These are phyloP conservation scores for Calonectria naviculata DNA, from an alignment of 2,329 filamentous ascomycete species.

Conservation along the genomic window DNA sequence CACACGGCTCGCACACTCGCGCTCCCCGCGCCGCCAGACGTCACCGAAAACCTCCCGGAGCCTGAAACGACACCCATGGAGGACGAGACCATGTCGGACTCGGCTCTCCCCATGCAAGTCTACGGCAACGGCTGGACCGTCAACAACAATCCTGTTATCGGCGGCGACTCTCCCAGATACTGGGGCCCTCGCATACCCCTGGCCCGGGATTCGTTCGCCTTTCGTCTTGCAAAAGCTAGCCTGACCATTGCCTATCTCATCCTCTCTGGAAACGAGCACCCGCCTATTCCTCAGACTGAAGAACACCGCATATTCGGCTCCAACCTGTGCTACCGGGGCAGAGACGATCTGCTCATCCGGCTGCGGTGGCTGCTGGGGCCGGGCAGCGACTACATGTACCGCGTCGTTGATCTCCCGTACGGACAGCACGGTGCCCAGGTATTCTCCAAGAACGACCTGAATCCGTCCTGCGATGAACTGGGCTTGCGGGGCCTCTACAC, in stretches of 20 bases:
- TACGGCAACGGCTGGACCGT: conserved; percentile 40
- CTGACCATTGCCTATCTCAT: conserved; percentile 35
- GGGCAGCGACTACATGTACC: conserved; percentile 34
- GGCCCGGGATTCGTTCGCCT: conserved; percentile 33
- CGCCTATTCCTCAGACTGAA: conserved; percentile 14
- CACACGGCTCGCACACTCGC: conserved; percentile 1
- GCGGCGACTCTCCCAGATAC: conserved; percentile 3
- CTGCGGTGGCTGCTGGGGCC: conserved; percentile 38
- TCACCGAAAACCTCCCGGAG: conserved; percentile 7
- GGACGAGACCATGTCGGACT: background rate
- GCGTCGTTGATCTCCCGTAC: conserved; percentile 39
- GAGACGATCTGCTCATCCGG: conserved; percentile 37
- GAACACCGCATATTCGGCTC: conserved; percentile 35
- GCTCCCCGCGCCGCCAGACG: conserved; percentile 13
- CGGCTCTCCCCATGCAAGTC: conserved; percentile 29
- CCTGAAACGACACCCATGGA: conserved; percentile 10
- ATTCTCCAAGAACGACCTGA: conserved; percentile 34
- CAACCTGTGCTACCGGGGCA: conserved; percentile 24
- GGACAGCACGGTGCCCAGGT: conserved; percentile 38
- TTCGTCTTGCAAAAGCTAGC: conserved; percentile 31
- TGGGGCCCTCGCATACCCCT: conserved; percentile 14
- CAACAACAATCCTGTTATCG: conserved; percentile 18
- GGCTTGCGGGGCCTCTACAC: conserved; percentile 33
- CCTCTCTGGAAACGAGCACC: conserved; percentile 21
- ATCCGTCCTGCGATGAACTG: conserved; percentile 29